Percentiles rank a stretch among this genome's conserved stretches.
Evolutionary conservation across 306 rosid species (phyloP).

Genomic region (Pyrus communis): DNA sequence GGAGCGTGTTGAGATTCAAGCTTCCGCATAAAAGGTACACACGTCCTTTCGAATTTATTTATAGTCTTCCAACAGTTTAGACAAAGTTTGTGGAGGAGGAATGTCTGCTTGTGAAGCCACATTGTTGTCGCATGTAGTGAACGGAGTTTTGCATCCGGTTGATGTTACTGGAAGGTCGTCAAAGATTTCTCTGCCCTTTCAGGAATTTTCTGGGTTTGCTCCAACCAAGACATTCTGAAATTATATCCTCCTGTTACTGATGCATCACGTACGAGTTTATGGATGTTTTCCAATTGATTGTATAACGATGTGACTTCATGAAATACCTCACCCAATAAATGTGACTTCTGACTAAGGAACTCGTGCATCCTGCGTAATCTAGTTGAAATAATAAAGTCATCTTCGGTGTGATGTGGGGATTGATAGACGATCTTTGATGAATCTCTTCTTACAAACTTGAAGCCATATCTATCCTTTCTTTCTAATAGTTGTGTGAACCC

Average conservation of each 20-base stretch:
- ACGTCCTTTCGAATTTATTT: too few species aligned
- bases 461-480: constrained; percentile 2
- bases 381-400: not conserved
- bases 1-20: too few species aligned
- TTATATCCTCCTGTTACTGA: not conserved
- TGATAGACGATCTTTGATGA: not conserved
- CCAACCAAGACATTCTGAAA: constrained; percentile 4
- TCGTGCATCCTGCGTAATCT: not conserved
- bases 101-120: constrained; percentile 6
- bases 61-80: too few species aligned
- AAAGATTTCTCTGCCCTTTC: not conserved
- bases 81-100: too few species aligned
- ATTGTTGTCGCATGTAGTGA: constrained; percentile 11
- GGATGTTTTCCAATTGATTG: not conserved
- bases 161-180: not conserved
- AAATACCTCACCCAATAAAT: not conserved
- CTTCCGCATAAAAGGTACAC: too few species aligned
- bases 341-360: not conserved
- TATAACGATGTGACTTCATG: not conserved
- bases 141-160: constrained; percentile 14
- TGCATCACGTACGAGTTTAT: not conserved
- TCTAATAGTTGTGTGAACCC: not conserved
- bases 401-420: not conserved
- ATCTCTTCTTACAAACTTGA: not conserved
- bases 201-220: constrained; percentile 9